A percentile compares a stretch with the other conserved stretches of the same genome.
These are phyloP conservation scores for Aspergillus sp. DNA, from an alignment of 2,329 filamentous ascomycete species.

Conservation along the genomic window DNA sequence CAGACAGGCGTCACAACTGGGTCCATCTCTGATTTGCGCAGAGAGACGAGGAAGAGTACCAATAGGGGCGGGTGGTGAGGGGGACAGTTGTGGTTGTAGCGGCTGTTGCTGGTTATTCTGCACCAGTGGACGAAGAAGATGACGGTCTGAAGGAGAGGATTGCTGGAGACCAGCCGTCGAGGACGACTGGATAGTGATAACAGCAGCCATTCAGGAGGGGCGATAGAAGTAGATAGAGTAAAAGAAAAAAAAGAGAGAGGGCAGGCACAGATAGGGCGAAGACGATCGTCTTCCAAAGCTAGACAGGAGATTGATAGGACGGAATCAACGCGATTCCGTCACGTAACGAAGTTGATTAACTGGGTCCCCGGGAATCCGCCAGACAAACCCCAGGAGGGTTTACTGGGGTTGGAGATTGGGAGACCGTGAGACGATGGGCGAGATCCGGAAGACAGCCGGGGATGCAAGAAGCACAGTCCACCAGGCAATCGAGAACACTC, in stretches of 20 bases:
- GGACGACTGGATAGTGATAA: slow-evolving; percentile 42
- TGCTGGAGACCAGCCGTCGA: slow-evolving; percentile 31
- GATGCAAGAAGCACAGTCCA: not conserved
- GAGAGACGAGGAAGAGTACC: slow-evolving; percentile 27
- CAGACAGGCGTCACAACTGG: slow-evolving; percentile 44
- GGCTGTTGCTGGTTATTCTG: slow-evolving; percentile 18
- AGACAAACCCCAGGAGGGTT: slow-evolving; percentile 14
- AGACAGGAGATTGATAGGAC: slow-evolving; percentile 3
- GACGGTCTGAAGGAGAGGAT: slow-evolving; percentile 22
- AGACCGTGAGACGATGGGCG: not conserved
- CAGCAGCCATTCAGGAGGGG: slow-evolving; percentile 34
- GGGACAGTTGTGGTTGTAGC: slow-evolving; percentile 24
- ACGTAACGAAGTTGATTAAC: slow-evolving; percentile 19
- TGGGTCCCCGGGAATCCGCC: slow-evolving; percentile 10
- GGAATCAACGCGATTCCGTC: slow-evolving; percentile 13
- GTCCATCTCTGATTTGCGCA: slow-evolving; percentile 34
- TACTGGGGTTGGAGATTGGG: not conserved
- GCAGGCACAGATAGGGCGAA: slow-evolving; percentile 6
- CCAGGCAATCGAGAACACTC: not conserved
- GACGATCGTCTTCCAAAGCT: not conserved
- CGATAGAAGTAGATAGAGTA: not conserved
- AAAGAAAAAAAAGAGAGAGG: not conserved
- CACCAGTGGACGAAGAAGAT: slow-evolving; percentile 25
- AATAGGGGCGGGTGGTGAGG: slow-evolving; percentile 21
- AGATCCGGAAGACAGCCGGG: not conserved